Conservation (phyloP, 2,329 filamentous ascomycete species). For the Hymenoscyphus fructigenus region DNA sequence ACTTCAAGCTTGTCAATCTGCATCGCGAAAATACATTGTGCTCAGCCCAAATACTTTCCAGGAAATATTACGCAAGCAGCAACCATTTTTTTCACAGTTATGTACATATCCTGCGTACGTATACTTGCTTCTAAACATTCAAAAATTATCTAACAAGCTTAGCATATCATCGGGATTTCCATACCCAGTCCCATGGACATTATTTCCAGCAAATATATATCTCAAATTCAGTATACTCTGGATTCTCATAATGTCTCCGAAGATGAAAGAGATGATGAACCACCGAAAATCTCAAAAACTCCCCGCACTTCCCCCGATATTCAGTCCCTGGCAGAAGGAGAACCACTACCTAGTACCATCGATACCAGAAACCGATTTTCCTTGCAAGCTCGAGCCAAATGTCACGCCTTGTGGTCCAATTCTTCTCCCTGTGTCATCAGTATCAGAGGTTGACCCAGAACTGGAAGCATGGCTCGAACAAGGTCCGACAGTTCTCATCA, state of each 20-base stretch:
- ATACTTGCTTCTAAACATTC: conserved; percentile 8
- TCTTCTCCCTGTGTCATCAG: conserved; percentile 36
- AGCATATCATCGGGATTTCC: conserved; percentile 46
- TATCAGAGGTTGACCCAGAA: conserved; percentile 42
- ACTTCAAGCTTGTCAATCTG: conserved; percentile 43
- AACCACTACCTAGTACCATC: conserved; percentile 30
- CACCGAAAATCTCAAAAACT: conserved; percentile 32
- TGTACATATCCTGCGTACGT: conserved; percentile 44
- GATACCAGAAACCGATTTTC: conserved; percentile 35
- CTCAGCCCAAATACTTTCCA: conserved; percentile 47
- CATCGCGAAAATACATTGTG: conserved; percentile 38
- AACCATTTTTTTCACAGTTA: conserved; percentile 39
- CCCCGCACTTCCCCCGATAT: conserved; percentile 27
- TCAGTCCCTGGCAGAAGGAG: conserved; percentile 36
- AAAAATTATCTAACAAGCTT: conserved; percentile 27
- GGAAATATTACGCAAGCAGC: conserved; percentile 41
- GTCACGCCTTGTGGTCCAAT: conserved; percentile 49
- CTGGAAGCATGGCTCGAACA: conserved; percentile 44
- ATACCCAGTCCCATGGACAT: conserved; percentile 47
- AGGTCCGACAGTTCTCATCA: conserved; percentile 48
- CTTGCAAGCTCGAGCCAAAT: conserved; percentile 42
- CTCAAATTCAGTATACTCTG: conserved; percentile 36
- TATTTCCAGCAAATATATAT: conserved; percentile 44
- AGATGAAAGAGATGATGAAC: conserved; percentile 26
- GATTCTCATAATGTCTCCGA: conserved; percentile 23